Conservation (phyloP, 2,329 filamentous ascomycete species). For the Aspergillus brasiliensis region DNA sequence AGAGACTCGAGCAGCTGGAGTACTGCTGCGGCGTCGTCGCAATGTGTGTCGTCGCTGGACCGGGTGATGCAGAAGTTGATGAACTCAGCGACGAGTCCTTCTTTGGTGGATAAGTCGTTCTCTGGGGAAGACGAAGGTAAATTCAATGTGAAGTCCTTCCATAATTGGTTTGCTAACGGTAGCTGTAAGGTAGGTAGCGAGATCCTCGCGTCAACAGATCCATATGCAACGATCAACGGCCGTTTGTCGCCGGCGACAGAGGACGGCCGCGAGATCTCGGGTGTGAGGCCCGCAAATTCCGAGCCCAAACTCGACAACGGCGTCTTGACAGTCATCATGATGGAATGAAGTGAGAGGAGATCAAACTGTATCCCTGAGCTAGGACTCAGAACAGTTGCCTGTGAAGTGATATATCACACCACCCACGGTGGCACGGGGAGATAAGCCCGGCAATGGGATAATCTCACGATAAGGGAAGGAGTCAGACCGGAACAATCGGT, state of each 20-base stretch:
- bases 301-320: conserved; percentile 1
- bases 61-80: neutral
- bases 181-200: neutral
- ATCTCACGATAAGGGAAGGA: neutral
- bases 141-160: neutral
- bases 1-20: neutral
- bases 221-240: neutral
- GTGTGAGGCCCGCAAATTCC: conserved; percentile 1
- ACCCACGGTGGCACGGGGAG: neutral
- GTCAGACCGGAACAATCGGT: neutral
- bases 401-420: neutral
- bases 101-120: neutral
- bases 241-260: conserved; percentile 2
- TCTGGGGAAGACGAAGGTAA: neutral
- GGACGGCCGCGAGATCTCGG: neutral
- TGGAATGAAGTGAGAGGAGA: neutral
- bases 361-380: neutral
- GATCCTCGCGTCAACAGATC: neutral
- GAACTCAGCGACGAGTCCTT: neutral
- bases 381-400: neutral
- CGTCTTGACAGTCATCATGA: neutral
- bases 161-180: neutral
- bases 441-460: neutral
- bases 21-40: neutral
- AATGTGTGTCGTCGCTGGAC: neutral